Evolutionary conservation across 179 eudicot genomes (phyloP), one percentile per base, ranked within the genome.

Genomic region (Silene coronaria): DNA sequence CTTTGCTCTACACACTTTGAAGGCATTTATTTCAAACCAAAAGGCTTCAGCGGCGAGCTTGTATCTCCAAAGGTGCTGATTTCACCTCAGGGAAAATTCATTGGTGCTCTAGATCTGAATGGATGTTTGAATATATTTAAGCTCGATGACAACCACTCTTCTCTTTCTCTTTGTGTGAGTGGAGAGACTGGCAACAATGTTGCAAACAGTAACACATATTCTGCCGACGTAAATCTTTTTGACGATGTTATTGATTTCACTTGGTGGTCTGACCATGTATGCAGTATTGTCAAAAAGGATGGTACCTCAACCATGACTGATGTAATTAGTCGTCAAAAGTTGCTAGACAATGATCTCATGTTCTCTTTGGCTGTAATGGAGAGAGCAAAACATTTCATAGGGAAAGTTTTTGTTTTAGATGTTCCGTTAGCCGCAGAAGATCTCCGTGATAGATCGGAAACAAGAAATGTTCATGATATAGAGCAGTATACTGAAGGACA

Each of bases 201-300:
- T 34, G 36, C 71, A 46, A 42, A 60, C 48, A 58, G 32, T 69
- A 76, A 75, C 62, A 45, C 55, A 61, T 76, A 77, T 80, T 55
- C 80, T 61, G 76, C 68, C 28, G 78, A 81, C 62, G 78, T 12
- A 32, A 81, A 83, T 82, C 73, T 65, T 34, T 71, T 91, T 26
- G 75, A 77, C 66, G 88, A 87, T 72, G 65, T 89, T 58, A 70
- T 83, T 65, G 99, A 95, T 87, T 91, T 95, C 80, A 82, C 91
- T 77, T 95, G 99, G 99, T 95, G 99, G 99, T 85, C 97, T 80
- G 93, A 89, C 75, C 79, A 74, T 70, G 82, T 91, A 28, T 87
- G 95, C 80, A 80, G 76, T 58, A 75, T 95, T 76, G 90, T 85
- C 64, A 82, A 80, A 80, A 87, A 85, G 72, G 88, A 82, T 77